Percentiles rank a stretch among this genome's conserved stretches.
Conservation (phyloP, 768 basidiomycete species). For the Auricularia heimuer region DNA sequence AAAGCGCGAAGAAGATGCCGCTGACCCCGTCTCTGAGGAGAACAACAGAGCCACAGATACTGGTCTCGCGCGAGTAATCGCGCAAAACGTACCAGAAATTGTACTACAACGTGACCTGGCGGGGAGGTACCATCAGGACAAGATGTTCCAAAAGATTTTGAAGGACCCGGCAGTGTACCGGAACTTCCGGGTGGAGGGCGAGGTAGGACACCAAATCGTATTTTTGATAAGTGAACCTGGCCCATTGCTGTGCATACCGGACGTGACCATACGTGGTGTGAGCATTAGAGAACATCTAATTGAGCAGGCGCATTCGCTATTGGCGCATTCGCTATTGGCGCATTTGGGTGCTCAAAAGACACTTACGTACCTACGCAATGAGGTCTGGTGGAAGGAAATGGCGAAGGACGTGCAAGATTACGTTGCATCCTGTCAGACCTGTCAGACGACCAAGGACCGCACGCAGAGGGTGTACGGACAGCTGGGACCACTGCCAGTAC, state of each 20-base stretch:
- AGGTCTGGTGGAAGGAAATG: slow-evolving; percentile 34
- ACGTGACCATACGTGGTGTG: neutral
- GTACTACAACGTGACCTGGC: too few species aligned
- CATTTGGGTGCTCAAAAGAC: slow-evolving; percentile 24
- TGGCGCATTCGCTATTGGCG: too few species aligned
- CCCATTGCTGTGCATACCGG: slow-evolving; percentile 9
- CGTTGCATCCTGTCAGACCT: slow-evolving; percentile 19
- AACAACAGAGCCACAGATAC: too few species aligned
- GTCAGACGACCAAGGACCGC: slow-evolving; percentile 13
- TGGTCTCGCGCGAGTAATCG: too few species aligned
- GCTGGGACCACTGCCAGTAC: slow-evolving; percentile 15
- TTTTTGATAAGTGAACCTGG: neutral
- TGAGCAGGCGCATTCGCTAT: slow-evolving; percentile 20
- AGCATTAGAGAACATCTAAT: slow-evolving; percentile 8
- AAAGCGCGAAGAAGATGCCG: too few species aligned
- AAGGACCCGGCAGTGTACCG: neutral
- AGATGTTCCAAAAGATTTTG: too few species aligned
- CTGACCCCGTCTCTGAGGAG: too few species aligned
- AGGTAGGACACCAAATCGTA: neutral
- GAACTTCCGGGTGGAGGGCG: slow-evolving; percentile 7
- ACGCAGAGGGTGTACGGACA: slow-evolving; percentile 17
- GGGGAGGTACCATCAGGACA: too few species aligned
- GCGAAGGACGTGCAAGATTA: slow-evolving; percentile 16
- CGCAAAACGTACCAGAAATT: too few species aligned
- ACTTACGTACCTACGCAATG: too few species aligned